Evolutionary conservation across 805 yeast species (phyloP), one percentile per base, ranked within the genome.

Genomic region (Wickerhamiella bombiphila): DNA sequence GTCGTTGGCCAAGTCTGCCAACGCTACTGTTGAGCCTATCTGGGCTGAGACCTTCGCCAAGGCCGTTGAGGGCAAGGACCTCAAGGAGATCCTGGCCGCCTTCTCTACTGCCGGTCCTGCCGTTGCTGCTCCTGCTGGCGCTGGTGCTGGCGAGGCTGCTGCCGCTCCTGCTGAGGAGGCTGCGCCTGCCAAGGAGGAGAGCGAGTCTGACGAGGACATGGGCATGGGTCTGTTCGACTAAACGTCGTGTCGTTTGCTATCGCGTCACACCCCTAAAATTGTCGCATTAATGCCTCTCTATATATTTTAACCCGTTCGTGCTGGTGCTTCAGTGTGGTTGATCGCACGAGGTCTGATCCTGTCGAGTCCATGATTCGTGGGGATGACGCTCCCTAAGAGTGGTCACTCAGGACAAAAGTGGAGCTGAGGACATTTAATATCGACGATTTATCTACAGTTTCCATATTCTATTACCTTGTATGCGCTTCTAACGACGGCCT

Each of bases 151-250:
- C 48, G 60, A 66, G 49, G 70, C 63, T 41, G 74, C 72, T 44
- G 76, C 72, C 46, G 78, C 73, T 48, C 80, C 69, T 45, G 82
- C 70, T 47, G 88, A 69, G 42, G 85, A 74, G 48, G 81, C 71
- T 41, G 86, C 67, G 44, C 93, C 68, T 55, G 80, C 68, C 50
- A 82, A 70, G 53, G 91, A 72, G 51, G 80, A 68, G 57, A 70
- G 62, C 45, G 68, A 65, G 54, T 72, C 69, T 49, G 80, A 71
- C 42, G 60, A 49, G 35, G 66, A 83, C 75, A 83, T 86, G 96
- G 97, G 96, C 56, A 80, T 86, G 85, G 97, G 95, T 73, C 74
- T 88, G 65, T 88, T 88, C 76, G 98, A 85, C 75, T 88, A 88
- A 74, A 58, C 55, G 48, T 22, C 13, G 26, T 13, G 8, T 9